A percentile compares a stretch with the other conserved stretches of the same genome.
Evolutionary conservation across 1,284 basidiomycete species (phyloP).

Genomic region (Apiotrichum porosum): DNA sequence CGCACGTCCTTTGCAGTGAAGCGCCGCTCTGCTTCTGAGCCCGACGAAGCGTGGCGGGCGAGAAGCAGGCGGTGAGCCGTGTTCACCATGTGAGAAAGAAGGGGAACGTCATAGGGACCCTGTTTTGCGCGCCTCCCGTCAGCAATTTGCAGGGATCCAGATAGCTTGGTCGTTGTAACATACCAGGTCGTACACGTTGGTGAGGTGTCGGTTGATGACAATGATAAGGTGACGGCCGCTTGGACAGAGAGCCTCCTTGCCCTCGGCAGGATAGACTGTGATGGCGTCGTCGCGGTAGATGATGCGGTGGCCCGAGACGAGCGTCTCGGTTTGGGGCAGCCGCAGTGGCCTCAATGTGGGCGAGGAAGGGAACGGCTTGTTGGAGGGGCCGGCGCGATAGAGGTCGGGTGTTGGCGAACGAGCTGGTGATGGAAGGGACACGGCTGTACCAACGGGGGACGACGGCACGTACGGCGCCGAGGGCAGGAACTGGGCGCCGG

Average conservation of each 20-base stretch:
- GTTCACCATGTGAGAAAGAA: constrained; percentile 38
- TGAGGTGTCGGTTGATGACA: constrained; percentile 40
- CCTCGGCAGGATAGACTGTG: constrained; percentile 34
- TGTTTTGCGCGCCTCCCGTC: no score
- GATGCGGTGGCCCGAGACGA: constrained; percentile 30
- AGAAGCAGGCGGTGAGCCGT: constrained; percentile 26
- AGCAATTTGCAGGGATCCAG: background rate
- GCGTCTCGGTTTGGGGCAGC: constrained; percentile 3
- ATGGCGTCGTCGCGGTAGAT: constrained; percentile 38
- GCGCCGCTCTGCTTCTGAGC: constrained; percentile 3
- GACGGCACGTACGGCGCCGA: constrained; percentile 1
- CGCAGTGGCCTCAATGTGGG: constrained; percentile 2
- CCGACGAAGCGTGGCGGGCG: background rate
- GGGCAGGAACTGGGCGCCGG: constrained; percentile 3
- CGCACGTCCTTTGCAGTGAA: constrained; percentile 20
- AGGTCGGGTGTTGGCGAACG: constrained; percentile 13
- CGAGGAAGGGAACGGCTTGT: background rate
- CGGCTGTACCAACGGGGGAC: constrained; percentile 1
- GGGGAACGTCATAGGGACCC: constrained; percentile 42
- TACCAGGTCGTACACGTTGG: constrained; percentile 45
- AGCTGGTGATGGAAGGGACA: constrained; percentile 12
- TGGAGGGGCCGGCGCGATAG: constrained; percentile 7
- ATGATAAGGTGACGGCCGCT: constrained; percentile 43
- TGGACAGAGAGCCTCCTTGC: constrained; percentile 33
- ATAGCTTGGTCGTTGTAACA: constrained; percentile 12